These are phyloP conservation scores for Vanrija pseudolonga DNA, from an alignment of 1,284 basidiomycete species.

Conservation along the genomic window DNA sequence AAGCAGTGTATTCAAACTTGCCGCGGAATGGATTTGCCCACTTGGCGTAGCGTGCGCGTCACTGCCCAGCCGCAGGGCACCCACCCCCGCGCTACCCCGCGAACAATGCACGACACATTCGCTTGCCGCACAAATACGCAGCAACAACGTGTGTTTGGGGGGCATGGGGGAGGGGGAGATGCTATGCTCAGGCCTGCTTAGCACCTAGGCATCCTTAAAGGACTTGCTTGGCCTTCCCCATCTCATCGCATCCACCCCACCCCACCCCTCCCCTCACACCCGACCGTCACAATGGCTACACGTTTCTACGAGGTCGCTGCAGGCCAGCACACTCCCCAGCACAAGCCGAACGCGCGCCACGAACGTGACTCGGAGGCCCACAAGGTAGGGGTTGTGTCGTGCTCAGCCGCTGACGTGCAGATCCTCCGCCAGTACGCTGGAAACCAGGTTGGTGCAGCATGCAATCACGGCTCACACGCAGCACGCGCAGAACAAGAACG, in stretches of 20 bases:
- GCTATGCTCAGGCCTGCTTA: slow-evolving; percentile 31
- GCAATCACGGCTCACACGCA: not conserved
- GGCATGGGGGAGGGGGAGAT: not conserved
- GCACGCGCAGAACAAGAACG: slow-evolving; percentile 5
- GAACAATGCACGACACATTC: slow-evolving; percentile 34
- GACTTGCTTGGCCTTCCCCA: slow-evolving; percentile 21
- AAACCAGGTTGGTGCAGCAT: slow-evolving; percentile 14
- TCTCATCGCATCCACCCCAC: slow-evolving; percentile 26
- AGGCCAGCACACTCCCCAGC: slow-evolving; percentile 19
- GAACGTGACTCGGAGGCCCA: slow-evolving; percentile 82
- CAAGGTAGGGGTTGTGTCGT: slow-evolving; percentile 43
- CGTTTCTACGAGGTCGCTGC: no score
- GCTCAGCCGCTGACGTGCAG: no score
- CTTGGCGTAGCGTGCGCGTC: no score
- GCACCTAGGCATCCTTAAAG: slow-evolving; percentile 36
- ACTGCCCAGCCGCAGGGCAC: no score
- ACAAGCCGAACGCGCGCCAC: slow-evolving; percentile 16
- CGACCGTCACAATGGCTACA: no score
- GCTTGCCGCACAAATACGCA: no score
- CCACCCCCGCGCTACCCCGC: no score
- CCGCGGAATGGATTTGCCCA: slow-evolving; percentile 26
- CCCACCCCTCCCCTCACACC: slow-evolving; percentile 19
- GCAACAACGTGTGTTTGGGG: no score
- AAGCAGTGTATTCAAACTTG: no score
- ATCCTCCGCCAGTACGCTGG: slow-evolving; percentile 27